A percentile compares a stretch with the other conserved stretches of the same genome.
These are phyloP conservation scores for Boletus subparvulus DNA, from an alignment of 768 basidiomycete species.

Conservation along the genomic window DNA sequence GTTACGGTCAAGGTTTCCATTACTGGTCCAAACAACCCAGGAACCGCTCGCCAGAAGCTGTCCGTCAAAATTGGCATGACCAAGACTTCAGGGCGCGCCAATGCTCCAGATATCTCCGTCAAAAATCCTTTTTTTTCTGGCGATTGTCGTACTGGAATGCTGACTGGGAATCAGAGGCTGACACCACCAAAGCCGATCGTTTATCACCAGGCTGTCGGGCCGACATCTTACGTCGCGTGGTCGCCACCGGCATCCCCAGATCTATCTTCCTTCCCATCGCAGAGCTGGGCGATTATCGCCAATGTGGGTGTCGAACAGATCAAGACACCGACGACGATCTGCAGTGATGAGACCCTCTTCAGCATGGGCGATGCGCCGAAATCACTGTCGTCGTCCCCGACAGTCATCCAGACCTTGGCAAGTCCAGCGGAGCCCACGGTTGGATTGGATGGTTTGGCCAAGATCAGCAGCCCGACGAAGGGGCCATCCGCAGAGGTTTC, in stretches of 20 bases:
- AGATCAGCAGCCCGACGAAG: background rate
- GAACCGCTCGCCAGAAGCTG: background rate
- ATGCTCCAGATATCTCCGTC: background rate
- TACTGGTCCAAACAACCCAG: background rate
- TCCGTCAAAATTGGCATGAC: background rate
- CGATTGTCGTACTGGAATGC: background rate
- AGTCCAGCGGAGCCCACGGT: background rate
- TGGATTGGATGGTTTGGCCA: background rate
- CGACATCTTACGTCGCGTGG: background rate
- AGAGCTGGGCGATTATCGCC: background rate
- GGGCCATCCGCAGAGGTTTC: background rate
- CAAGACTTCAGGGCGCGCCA: background rate
- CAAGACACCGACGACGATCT: background rate
- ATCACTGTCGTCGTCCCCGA: background rate
- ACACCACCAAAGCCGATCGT: background rate
- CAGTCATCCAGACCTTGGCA: background rate
- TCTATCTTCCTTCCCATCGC: constrained; percentile 8
- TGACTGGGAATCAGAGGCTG: background rate
- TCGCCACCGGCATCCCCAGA: background rate
- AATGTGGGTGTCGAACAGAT: background rate
- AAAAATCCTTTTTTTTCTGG: background rate
- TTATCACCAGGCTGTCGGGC: background rate
- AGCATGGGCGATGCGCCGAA: no score
- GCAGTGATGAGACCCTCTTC: background rate
- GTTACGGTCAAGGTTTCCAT: background rate